Percentiles rank a stretch among this genome's conserved stretches.
Conservation (phyloP, 306 rosid genomes). For the Corylus heterophylla region DNA sequence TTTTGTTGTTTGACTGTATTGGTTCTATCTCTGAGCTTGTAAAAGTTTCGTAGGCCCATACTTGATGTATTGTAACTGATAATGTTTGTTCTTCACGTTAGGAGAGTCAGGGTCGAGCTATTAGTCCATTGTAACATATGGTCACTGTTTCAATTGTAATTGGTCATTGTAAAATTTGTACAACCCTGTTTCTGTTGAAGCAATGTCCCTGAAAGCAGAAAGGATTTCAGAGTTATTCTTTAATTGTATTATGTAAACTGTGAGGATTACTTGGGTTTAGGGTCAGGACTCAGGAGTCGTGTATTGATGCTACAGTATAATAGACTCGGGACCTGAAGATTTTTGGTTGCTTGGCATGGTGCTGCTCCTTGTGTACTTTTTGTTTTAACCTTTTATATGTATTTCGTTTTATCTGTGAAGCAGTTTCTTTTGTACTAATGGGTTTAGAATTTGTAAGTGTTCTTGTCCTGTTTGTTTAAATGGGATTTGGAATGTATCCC, state of each 20-base stretch:
- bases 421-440: conserved; percentile 10
- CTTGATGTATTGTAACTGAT: conserved; percentile 21
- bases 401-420: neutral
- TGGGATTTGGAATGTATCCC: conserved; percentile 8
- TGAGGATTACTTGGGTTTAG: conserved; percentile 13
- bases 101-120: conserved; percentile 9
- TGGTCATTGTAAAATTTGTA: conserved; percentile 13
- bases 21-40: conserved; percentile 23
- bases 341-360: neutral
- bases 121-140: neutral
- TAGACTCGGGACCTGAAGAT: conserved; percentile 8
- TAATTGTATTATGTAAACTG: neutral
- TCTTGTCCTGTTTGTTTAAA: neutral
- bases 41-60: conserved; percentile 11
- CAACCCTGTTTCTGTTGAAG: conserved; percentile 15
- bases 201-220: conserved; percentile 10
- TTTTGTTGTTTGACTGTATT: conserved; percentile 13
- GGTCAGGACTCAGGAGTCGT: conserved; percentile 1
- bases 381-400: neutral
- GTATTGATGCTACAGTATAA: conserved; percentile 1
- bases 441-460: neutral
- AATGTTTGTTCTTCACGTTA: conserved; percentile 13
- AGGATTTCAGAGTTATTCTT: neutral
- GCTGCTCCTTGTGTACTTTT: conserved; percentile 12
- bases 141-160: conserved; percentile 25